Evolutionary conservation across 2,329 filamentous ascomycete genomes (phyloP).

Genomic region (Colletotrichum plurivorum): DNA sequence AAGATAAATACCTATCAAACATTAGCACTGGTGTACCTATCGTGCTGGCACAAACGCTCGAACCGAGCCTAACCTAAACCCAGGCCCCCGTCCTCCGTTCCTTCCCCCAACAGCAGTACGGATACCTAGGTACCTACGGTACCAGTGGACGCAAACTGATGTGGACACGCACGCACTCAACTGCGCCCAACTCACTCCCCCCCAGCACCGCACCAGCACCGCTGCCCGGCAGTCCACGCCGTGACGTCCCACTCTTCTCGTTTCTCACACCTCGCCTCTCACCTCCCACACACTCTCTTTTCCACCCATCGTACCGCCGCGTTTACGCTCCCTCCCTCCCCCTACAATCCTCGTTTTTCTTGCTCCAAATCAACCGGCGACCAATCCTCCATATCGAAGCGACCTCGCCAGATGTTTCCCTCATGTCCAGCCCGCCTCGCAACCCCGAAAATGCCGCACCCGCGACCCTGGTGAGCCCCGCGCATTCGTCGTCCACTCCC

Average conservation of each 20-base stretch:
- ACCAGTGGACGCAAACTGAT: too few relatives aligned
- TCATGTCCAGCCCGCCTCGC: conserved; percentile 69
- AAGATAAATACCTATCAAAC: too few relatives aligned
- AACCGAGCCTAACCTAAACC: conserved; percentile 34
- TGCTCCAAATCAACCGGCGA: conserved; percentile 42
- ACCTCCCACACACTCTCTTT: conserved; percentile 11
- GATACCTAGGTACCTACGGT: too few relatives aligned
- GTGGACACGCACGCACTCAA: not conserved
- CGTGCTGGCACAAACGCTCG: conserved; percentile 6
- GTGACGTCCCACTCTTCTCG: conserved; percentile 32
- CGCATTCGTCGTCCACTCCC: conserved; percentile 33
- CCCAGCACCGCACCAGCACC: not conserved
- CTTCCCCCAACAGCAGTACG: too few relatives aligned
- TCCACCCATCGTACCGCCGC: conserved; percentile 7
- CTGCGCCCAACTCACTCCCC: not conserved
- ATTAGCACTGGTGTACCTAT: not conserved
- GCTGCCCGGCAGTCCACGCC: not conserved
- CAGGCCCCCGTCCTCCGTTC: not conserved
- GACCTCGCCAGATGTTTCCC: conserved; percentile 66
- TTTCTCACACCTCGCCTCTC: conserved; percentile 23
- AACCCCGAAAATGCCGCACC: conserved; percentile 69
- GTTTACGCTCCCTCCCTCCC: conserved; percentile 16
- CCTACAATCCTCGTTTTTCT: conserved; percentile 36
- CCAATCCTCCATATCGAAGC: conserved; percentile 46
- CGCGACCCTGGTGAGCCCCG: conserved; percentile 59